Percentiles rank a stretch among this genome's conserved stretches.
These are phyloP conservation scores for Erysiphe pulchra DNA, from an alignment of 2,329 filamentous ascomycete genomes.

Conservation along the genomic window DNA sequence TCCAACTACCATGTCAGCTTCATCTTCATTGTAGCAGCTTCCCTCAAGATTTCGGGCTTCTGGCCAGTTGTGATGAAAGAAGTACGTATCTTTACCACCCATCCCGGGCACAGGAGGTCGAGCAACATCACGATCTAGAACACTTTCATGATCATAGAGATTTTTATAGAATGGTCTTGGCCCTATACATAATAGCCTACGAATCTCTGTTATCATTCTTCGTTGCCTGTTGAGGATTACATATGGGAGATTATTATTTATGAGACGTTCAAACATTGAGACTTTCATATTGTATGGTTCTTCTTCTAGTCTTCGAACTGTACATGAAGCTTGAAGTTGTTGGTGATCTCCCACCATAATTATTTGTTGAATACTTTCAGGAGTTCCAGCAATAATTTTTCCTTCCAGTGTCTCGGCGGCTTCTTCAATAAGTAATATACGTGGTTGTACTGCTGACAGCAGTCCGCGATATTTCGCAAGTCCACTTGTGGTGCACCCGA, in stretches of 20 bases:
- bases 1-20: conserved; percentile 50
- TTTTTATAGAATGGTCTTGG: conserved; percentile 30
- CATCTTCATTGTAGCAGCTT: conserved; percentile 41
- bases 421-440: conserved; percentile 40
- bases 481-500: conserved; percentile 33
- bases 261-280: conserved; percentile 42
- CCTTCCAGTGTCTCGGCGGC: conserved; percentile 33
- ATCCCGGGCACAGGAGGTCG: conserved; percentile 33
- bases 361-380: conserved; percentile 35
- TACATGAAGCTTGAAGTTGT: conserved; percentile 36
- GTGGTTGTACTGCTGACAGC: conserved; percentile 31
- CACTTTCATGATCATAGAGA: conserved; percentile 30
- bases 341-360: conserved; percentile 45
- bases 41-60: conserved; percentile 37
- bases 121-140: conserved; percentile 22
- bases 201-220: conserved; percentile 44
- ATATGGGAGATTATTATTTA: conserved; percentile 29
- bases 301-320: conserved; percentile 25
- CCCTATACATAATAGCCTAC: conserved; percentile 22
- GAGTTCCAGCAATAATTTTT: conserved; percentile 30
- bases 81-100: conserved; percentile 31
- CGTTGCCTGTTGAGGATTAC: conserved; percentile 31
- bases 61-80: conserved; percentile 36
- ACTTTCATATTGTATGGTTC: conserved; percentile 33
- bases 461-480: conserved; percentile 42